phyloP scores from a whole-genome alignment of 2,329 filamentous ascomycete species.

The Colletotrichum eleusines region DNA sequence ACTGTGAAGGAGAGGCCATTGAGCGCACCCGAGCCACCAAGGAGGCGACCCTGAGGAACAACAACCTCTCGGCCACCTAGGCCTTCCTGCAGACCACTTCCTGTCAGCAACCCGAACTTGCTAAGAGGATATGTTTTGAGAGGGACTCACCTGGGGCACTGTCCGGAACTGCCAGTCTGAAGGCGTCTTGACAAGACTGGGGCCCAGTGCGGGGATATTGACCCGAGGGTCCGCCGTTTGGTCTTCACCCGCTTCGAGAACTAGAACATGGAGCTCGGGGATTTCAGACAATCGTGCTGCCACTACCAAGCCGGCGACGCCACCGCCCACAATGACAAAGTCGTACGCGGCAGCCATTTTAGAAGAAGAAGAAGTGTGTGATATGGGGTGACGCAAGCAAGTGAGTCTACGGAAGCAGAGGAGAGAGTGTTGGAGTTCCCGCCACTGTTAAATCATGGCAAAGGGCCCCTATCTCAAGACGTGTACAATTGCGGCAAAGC shows the following conservation, averaged over 20 bases:
- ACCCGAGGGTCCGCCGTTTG: constrained; percentile 45
- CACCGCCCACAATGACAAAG: constrained; percentile 41
- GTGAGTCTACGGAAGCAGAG: not conserved
- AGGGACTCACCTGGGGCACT: constrained; percentile 43
- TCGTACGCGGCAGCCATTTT: constrained; percentile 44
- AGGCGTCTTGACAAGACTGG: constrained; percentile 45
- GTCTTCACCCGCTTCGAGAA: constrained; percentile 49
- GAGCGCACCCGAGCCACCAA: constrained; percentile 48
- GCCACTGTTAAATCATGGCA: constrained; percentile 36
- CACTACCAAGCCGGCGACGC: constrained; percentile 40
- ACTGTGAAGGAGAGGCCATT: constrained; percentile 46
- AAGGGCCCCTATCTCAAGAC: constrained; percentile 4
- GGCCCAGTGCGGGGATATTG: constrained; percentile 46
- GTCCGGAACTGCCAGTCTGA: constrained; percentile 47
- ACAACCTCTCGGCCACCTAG: constrained; percentile 42
- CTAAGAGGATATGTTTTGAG: not conserved
- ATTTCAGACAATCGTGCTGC: constrained; percentile 43
- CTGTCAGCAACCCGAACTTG: constrained; percentile 5
- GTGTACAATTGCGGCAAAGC: constrained; percentile 14
- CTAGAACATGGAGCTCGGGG: constrained; percentile 42
- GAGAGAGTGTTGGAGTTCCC: constrained; percentile 3
- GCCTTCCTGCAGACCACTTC: constrained; percentile 17
- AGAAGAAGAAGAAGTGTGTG: not conserved
- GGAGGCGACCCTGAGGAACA: constrained; percentile 43
- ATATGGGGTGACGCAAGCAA: constrained; percentile 10